Base-by-base conservation (phyloP, 208 protist species). In the Leptomonas pyrrhocoris region DNA sequence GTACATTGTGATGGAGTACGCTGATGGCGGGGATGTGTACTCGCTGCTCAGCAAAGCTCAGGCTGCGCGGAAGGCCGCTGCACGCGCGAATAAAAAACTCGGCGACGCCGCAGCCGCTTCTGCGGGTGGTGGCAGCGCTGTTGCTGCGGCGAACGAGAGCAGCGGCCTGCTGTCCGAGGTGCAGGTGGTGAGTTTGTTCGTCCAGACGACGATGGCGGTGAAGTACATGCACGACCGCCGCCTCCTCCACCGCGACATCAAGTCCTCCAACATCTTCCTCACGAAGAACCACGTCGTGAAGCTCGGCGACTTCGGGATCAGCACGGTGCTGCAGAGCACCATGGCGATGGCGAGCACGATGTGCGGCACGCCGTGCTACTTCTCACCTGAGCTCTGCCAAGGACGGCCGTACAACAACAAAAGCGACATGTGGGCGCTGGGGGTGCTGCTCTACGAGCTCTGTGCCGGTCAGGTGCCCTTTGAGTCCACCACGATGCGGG, bases 291-390 rank as follows among this genome's bases (percentile, higher is more conserved):
- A 93, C 58, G 81, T 97, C 16, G 90, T 98, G 27, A 98, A 98
- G 71, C 79, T 98, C 11, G 92, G 94, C 27, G 94, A 96, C 78
- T 96, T 97, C 70, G 94, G 94, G n/a, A 96, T 98, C 36, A 86
- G 89, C 38, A 97, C 88, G 5, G 83, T 97, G 15, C 68, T 98
- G 31, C 84, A 92, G 68, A 93, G 80, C 77, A 96, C 92, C 16
- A 74, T 95, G 25, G 85, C 85, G 0, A 94, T 96, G 90, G 93
- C 93, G 21, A 85, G 87, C 46, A 98, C 96, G n/a, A 90, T 97
- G 81, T 97, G 97, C 36, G 97, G 97, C 13, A 98, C 97, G 28
- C 97, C 97, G 30, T 98, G 96, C 77, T 98, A 98, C 79, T 94
- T 98, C 68, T 96, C 89, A 1, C 97, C 96, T 23, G 95, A 98